Evolutionary conservation across 2,329 filamentous ascomycete species (phyloP), one percentile per base, ranked within the genome.

Genomic region (Aspergillus bombycis): DNA sequence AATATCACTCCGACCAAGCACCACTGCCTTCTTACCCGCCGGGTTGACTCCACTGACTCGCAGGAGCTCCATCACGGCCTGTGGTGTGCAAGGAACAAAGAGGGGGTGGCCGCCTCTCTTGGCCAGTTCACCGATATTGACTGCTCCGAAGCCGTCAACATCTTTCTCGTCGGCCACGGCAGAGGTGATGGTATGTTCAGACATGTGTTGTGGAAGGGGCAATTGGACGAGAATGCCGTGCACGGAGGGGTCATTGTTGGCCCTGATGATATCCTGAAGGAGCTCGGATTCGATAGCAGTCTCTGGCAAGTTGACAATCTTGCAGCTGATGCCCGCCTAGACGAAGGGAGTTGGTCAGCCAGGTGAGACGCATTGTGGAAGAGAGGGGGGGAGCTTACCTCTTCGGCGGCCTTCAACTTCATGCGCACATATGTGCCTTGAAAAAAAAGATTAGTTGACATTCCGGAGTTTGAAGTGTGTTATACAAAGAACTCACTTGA

Each of bases 391-490:
- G 28, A 62, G 60, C 81, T 71, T 83, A 93, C 91, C 86, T 98
- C 95, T 78, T 92, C 85, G 63, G 95, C 95, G 69, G 95, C 95
- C 86, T 97, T 99, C 75, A 97, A 83, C 84, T 99, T 99, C 95
- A 99, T 99, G 82, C 94, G 94, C 81, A 99, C 94, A 91, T 99
- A 99, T 58, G 94, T 98, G 75, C 90, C 91, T 94, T 74, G n/a
- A n/a, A 62, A 67, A 62, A 63, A 53, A 54, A 32, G 67, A 71
- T 77, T 71, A 78, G 68, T 21, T 57, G 12, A 57, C 46, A 41
- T 48, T 19, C 54, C 46, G 32, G 21, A 59, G 52, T 52, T 48
- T 57, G 48, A 28, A 55, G 36, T 53, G 50, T 30, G 21, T 12
- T 38, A 66, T 7, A 61, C 65, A 70, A 56, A 32, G 60, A 38